phyloP scores from a whole-genome alignment of 805 yeast genomes.

The Lachancea sp. region DNA sequence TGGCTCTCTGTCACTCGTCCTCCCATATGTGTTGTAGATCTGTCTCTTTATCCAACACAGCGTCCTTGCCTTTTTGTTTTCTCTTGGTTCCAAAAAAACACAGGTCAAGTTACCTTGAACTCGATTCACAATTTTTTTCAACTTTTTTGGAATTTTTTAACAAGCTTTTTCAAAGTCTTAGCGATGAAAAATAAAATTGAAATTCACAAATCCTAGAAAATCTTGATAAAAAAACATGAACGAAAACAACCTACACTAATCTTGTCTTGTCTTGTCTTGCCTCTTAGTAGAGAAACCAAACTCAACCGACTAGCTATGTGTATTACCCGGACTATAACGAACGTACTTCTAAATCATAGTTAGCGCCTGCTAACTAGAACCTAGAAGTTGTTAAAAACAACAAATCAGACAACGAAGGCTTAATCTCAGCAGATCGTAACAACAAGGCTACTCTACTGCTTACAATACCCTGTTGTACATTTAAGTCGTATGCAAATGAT shows the following conservation, averaged over 20 bases:
- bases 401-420: slow-evolving; percentile 39
- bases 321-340: slow-evolving; percentile 7
- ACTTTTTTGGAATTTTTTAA: background rate
- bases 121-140: background rate
- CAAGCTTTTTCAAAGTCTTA: slow-evolving; percentile 5
- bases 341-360: slow-evolving; percentile 6
- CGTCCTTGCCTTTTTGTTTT: too few relatives aligned
- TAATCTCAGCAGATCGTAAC: slow-evolving; percentile 48
- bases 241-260: background rate
- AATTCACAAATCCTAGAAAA: background rate
- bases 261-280: too few relatives aligned
- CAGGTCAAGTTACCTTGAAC: too few relatives aligned
- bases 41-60: background rate
- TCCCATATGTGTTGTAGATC: background rate
- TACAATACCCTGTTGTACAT: slow-evolving; percentile 43
- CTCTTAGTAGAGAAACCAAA: too few relatives aligned
- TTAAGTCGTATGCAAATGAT: slow-evolving; percentile 44
- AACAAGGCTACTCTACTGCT: slow-evolving; percentile 50
- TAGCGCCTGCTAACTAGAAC: slow-evolving; percentile 12
- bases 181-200: background rate
- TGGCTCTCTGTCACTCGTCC: background rate
- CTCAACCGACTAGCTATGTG: background rate
- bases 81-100: too few relatives aligned
- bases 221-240: background rate
- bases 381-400: slow-evolving; percentile 13